These are phyloP conservation scores for Daldinia loculata DNA, from an alignment of 495 filamentous ascomycete genomes.

Conservation along the genomic window DNA sequence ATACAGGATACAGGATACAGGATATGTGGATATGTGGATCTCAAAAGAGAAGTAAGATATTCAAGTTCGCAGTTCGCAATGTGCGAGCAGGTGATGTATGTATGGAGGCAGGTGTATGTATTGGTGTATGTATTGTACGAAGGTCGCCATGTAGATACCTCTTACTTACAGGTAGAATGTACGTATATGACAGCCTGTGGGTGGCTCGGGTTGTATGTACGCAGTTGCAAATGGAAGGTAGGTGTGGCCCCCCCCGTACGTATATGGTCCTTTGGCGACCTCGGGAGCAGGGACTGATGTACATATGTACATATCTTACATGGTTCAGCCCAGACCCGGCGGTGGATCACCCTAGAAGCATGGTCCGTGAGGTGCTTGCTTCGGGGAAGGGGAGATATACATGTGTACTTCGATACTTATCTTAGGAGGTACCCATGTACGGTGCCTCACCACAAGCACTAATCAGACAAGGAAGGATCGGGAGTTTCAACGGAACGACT, in stretches of 20 bases:
- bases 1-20: slow-evolving; percentile 11
- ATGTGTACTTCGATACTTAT: slow-evolving; percentile 1
- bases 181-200: slow-evolving; percentile 1
- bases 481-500: slow-evolving; percentile 37
- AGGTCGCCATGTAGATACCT: slow-evolving; percentile 16
- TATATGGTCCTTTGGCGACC: slow-evolving; percentile 32
- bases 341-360: slow-evolving; percentile 9
- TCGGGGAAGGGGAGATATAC: slow-evolving; percentile 22
- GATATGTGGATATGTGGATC: slow-evolving; percentile 34
- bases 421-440: not conserved
- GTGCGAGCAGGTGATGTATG: slow-evolving; percentile 27
- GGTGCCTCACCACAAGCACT: slow-evolving; percentile 2
- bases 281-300: slow-evolving; percentile 41
- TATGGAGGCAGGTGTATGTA: slow-evolving; percentile 12
- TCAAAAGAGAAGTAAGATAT: slow-evolving; percentile 33
- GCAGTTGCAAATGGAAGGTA: slow-evolving; percentile 45
- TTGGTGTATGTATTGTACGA: not conserved
- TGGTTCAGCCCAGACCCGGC: slow-evolving; percentile 40
- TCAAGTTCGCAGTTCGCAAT: slow-evolving; percentile 21
- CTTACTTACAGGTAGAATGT: slow-evolving; percentile 6
- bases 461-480: slow-evolving; percentile 35
- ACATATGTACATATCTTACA: slow-evolving; percentile 8
- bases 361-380: slow-evolving; percentile 31
- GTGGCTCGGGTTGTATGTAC: slow-evolving; percentile 32
- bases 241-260: slow-evolving; percentile 32